Base-by-base conservation (phyloP, 345 rosid species). In the Brassica cretica region DNA sequence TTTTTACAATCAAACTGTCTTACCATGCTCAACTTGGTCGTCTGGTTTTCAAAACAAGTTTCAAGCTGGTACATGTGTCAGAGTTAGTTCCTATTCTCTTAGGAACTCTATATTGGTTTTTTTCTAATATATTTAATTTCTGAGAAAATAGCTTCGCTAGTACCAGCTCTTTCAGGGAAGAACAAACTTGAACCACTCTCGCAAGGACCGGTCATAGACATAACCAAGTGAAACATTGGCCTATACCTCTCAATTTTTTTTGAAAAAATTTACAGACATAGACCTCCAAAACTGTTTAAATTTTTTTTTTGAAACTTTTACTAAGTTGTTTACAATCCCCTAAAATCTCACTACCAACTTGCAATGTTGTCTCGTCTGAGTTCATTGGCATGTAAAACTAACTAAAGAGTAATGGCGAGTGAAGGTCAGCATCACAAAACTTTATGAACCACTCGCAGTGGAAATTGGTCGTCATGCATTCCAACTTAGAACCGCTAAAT, bases 401-500 rank as follows among this genome's bases (percentile, higher is more conserved):
- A 35, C 41, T 7, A 35, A 8, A 35, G 41, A 35, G 41, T 35
- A 35, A 35, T 35, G 41, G 41, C 41, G 41, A 35, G 2, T 7
- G 41, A 35, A 35, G 41, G 41, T 35, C 41, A 35, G 41, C 41
- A 7, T 35, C 41, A 35, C 41, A 41, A 41, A 41, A 41, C 49
- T 41, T 41, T 41, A 41, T 10, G 49, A 41, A 41, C 2, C 44
- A 41, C 49, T 41, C 49, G 14, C 4, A 41, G 14, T 41, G 49
- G 49, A 41, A 9, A 9, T 10, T 41, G 49, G 49, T 41, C 49
- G 49, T 41, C 49, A 11, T 41, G 49, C 49, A 41, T 41, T 9
- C 41, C 41, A 81, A 87, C 80, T 84, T 84, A 80, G 82, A 88
- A 85, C 46, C 93, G 14, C 72, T 92, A 70, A 84, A 67, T 72